Evolutionary conservation across 805 yeast genomes (phyloP), one percentile per base, ranked within the genome.

Genomic region (Lipomyces mesembrius): DNA sequence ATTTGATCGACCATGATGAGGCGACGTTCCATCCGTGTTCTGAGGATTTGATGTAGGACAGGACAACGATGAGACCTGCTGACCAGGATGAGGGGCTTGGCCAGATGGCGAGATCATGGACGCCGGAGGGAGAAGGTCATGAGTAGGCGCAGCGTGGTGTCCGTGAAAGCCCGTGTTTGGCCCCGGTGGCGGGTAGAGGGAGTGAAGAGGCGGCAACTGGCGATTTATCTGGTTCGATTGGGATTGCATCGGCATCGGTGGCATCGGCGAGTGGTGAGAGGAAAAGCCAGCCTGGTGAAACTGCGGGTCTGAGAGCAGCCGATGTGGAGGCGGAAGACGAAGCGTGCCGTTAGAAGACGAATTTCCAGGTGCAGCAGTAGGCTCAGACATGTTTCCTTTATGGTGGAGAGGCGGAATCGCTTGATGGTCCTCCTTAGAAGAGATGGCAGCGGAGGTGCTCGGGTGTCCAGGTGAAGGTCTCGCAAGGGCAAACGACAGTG

Each of bases 201-300:
- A 32, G 43, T 57, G 65, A 54, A 56, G 66, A 34, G 61, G 66
- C 27, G 57, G 67, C 32, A 32, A 55, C 46, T 65, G 65, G 17
- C 63, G 63, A 14, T 27, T 17, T 20, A 37, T 25, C 20, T 53
- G 32, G 34, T 27, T 22, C 25, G 58, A 14, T 37, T 27, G 25
- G 37, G 25, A 27, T 32, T 29, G 61, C 61, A 22, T 12, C 7
- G 22, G 22, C 56, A 34, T 20, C 59, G 59, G 49, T 25, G 56
- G 56, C 61, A 32, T 14, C 43, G 61, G 54, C 25, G 20, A 37
- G 55, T 49, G 43, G 37, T 22, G 53, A 32, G 34, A n/a, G 49
- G 27, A 25, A 27, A 20, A 39, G 57, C 51, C 57, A 58, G 58
- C 59, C 62, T 43, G 65, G 55, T 56, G 62, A 57, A 39, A 53